Evolutionary conservation across 2,329 filamentous ascomycete genomes (phyloP).

Genomic region (Pseudocercospora eumusae): DNA sequence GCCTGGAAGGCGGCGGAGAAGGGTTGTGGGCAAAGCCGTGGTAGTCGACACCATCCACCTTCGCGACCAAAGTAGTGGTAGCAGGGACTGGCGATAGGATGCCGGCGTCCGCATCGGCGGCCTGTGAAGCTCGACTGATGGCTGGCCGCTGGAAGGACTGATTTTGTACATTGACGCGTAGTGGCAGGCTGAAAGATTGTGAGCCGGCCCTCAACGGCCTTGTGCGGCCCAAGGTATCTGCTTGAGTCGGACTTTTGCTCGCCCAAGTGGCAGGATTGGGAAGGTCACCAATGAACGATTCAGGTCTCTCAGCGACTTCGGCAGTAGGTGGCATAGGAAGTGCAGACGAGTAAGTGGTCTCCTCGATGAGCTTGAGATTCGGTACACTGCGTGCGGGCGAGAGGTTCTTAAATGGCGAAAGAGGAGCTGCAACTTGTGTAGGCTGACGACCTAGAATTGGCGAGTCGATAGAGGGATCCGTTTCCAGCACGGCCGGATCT

Average conservation of each 20-base stretch:
- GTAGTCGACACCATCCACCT: constrained; percentile 24
- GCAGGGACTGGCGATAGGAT: constrained; percentile 29
- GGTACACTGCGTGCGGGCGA: constrained; percentile 21
- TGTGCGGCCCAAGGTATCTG: neutral
- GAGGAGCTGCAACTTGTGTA: neutral
- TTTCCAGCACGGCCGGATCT: neutral
- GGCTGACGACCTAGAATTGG: constrained; percentile 18
- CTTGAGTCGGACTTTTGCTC: constrained; percentile 12
- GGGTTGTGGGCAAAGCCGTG: constrained; percentile 11
- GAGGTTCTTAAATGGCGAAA: constrained; percentile 9
- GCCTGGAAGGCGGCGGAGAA: constrained; percentile 14
- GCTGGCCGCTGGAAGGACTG: constrained; percentile 14
- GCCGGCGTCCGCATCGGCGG: constrained; percentile 20
- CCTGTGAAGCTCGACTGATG: constrained; percentile 15
- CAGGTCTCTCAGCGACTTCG: constrained; percentile 26
- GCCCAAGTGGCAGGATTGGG: constrained; percentile 27
- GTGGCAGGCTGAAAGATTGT: constrained; percentile 36
- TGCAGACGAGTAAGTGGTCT: constrained; percentile 2
- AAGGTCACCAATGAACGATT: constrained; percentile 35
- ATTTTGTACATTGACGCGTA: constrained; percentile 42
- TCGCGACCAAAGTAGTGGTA: constrained; percentile 31
- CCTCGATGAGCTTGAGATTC: constrained; percentile 18
- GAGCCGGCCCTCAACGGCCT: constrained; percentile 23
- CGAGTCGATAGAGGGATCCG: constrained; percentile 20
- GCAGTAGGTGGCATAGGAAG: neutral